Percentiles rank a stretch among this genome's conserved stretches.
Conservation (phyloP, 768 basidiomycete genomes). For the Leccinum fibrillosum region DNA sequence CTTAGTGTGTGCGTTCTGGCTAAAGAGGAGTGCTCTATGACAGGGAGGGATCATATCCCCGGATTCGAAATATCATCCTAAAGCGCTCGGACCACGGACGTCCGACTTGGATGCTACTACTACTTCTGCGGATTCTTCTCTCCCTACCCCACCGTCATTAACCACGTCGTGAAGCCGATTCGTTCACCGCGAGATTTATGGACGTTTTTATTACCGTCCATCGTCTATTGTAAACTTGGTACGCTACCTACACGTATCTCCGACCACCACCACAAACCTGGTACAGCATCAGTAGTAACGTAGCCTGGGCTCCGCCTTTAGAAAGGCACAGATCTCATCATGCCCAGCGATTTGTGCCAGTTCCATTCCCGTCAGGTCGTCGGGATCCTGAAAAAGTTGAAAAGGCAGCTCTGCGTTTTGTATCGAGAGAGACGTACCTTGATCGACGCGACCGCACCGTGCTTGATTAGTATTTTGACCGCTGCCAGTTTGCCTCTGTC, state of each 20-base stretch:
- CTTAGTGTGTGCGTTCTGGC: background rate
- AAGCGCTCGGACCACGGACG: conserved; percentile 23
- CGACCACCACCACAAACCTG: conserved; percentile 3
- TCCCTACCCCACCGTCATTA: background rate
- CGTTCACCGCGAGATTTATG: background rate
- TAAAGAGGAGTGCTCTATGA: background rate
- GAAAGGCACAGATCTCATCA: conserved; percentile 44
- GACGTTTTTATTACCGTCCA: background rate
- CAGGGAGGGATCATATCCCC: conserved; percentile 64
- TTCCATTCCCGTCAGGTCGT: conserved; percentile 58
- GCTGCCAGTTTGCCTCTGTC: conserved; percentile 69
- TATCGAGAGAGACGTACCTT: conserved; percentile 45
- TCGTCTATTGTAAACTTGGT: background rate
- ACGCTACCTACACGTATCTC: conserved; percentile 1
- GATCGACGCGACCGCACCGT: conserved; percentile 61
- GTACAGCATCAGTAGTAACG: conserved; percentile 15
- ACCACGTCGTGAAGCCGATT: conserved; percentile 7
- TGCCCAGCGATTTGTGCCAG: conserved; percentile 60
- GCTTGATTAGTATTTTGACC: conserved; percentile 55
- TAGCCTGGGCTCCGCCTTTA: conserved; percentile 10
- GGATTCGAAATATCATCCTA: conserved; percentile 53
- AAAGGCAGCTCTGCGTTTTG: background rate
- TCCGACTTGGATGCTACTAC: background rate
- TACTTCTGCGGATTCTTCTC: background rate
- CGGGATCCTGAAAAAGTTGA: conserved; percentile 52